Base-by-base conservation (phyloP, 1,284 basidiomycete genomes). In the Takashimella tepidaria region DNA sequence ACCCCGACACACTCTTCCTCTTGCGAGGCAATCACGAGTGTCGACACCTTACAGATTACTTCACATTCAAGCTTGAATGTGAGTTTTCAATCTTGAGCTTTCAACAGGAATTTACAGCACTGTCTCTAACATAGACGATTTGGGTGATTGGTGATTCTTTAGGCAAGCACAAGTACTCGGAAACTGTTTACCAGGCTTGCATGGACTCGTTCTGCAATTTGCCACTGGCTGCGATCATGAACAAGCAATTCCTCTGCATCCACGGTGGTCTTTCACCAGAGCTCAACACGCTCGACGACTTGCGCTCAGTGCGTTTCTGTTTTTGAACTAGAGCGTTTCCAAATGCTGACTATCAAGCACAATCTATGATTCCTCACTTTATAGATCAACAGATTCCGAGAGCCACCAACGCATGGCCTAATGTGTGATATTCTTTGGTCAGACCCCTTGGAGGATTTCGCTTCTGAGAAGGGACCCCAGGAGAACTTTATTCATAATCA, bases 11-110 rank as follows among this genome's bases (percentile, higher is more conserved):
- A 58, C 82, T 98, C 49, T 86, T 88, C 72, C 82, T 98, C 51
- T 82, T 98, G 21, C 86, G 95, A 47, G 95, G 95, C 21, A 98
- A 98, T 76, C 95, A 98, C 77, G 95, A 98, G 80, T 98, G 95
- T 70, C 84, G 87, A 46, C 92, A 97, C 77, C 79, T 97, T 55
- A 97, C 92, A 10, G 92, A 95, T 76, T 96, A 95, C 76, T 96
- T 97, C 72, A 96, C 92, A 22, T 97, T 96, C 81, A 93, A 92
- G 78, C 86, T 90, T 52, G 92, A 93, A 77, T 92, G 89, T 88
- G 66, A 67, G 86, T 77, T 41, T 19, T 3, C 5, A 4, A 19
- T 8, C 48, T 41, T 27, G 11, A 2, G 10, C 21, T 24, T 1
- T 10, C n/a, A n/a, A n/a, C n/a, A n/a, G n/a, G n/a, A n/a, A n/a